Base-by-base conservation (phyloP, 768 basidiomycete species). In the Lanmaoa pseudosensibilis region DNA sequence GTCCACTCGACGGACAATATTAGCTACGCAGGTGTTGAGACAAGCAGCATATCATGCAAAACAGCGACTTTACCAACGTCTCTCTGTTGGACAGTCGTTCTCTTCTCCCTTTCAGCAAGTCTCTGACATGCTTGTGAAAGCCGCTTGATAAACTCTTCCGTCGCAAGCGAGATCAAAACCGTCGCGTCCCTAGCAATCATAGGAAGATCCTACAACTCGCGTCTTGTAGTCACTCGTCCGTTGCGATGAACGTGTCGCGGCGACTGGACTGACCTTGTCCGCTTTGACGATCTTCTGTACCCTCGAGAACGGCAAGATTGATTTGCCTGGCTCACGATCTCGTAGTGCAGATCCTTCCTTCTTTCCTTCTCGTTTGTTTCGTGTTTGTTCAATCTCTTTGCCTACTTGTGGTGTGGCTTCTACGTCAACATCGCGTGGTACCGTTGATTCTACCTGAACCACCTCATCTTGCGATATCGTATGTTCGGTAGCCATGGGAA, bases 251-350 rank as follows among this genome's bases (percentile, higher is more conserved):
- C 46, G 21, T 18, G 25, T 30, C 25, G 19, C 21, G 32, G 51
- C 19, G 50, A 59, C 38, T 8, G 21, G 52, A 69, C 74, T 55
- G 52, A 83, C 93, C 78, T 87, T 88, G 73, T 95, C 93, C 7
- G 88, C 92, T 65, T 91, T 94, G 60, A 93, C 78, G 46, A 94
- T 91, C 73, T 79, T 86, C 70, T 92, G 92, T 39, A 95, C 87
- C 57, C 90, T 81, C 2, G 88, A 76, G 50, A 90, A 78, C 0
- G 93, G 93, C 45, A 94, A 73, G 21, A 88, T 58, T 2, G 91
- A 86, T 64, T 86, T 92, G 34, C 93, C 92, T 2, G 75, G 73
- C 49, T 78, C 78, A 50, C 79, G 73, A 53, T 71, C 69, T 23
- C 54, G 64, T 12, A 25, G 47, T 19, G 43, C 38, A 4, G 47